These are phyloP conservation scores for Marasmius tenuissimus DNA, from an alignment of 1,284 basidiomycete species.

Conservation along the genomic window DNA sequence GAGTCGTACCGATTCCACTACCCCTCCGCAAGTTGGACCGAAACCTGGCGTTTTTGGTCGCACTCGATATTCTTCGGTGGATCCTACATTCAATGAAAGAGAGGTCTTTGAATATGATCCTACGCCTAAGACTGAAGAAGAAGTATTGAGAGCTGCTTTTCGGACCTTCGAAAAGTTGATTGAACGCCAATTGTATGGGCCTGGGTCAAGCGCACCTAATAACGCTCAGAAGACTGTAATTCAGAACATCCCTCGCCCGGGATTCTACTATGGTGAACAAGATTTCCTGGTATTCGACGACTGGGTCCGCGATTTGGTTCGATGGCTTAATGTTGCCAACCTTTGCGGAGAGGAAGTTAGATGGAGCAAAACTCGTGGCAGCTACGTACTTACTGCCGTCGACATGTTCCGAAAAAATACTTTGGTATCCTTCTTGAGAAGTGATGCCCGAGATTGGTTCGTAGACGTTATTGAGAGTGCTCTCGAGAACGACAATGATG, in stretches of 20 bases:
- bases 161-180: background rate
- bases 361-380: background rate
- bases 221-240: background rate
- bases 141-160: background rate
- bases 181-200: background rate
- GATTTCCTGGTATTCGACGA: background rate
- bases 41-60: background rate
- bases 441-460: background rate
- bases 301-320: background rate
- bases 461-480: background rate
- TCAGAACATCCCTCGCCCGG: background rate
- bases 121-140: background rate
- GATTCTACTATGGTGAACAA: background rate
- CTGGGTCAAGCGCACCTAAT: background rate
- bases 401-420: background rate
- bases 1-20: background rate
- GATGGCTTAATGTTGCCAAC: constrained; percentile 1
- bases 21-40: background rate
- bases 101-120: background rate
- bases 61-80: background rate
- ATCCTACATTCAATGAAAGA: background rate
- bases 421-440: background rate
- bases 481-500: background rate
- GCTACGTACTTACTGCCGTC: background rate
- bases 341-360: background rate